Percentiles rank a stretch among this genome's conserved stretches.
Conservation (phyloP, 179 eudicot genomes). For the Nepenthes alata region DNA sequence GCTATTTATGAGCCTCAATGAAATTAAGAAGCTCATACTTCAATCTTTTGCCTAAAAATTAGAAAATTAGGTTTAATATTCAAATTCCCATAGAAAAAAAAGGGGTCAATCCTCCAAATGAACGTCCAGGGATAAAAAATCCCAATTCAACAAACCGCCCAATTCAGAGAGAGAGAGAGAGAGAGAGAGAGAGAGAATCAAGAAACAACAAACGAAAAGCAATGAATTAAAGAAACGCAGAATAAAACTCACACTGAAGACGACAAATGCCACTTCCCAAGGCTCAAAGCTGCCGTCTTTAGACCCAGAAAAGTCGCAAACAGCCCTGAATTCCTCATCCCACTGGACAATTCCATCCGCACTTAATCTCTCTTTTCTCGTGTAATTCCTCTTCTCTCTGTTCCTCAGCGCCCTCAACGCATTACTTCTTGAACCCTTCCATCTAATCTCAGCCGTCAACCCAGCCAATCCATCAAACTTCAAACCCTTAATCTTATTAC, state of each 20-base stretch:
- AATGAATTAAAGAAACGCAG: background rate
- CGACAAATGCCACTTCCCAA: slow-evolving; percentile 38
- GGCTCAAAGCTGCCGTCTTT: slow-evolving; percentile 41
- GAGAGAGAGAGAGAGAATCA: background rate
- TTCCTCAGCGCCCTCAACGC: slow-evolving; percentile 24
- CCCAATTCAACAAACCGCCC: too few relatives aligned
- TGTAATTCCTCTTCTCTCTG: slow-evolving; percentile 18
- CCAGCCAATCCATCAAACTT: slow-evolving; percentile 10
- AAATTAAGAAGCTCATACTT: too few relatives aligned
- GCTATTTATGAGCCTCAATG: too few relatives aligned
- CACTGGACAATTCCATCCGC: slow-evolving; percentile 40
- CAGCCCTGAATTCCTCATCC: slow-evolving; percentile 43
- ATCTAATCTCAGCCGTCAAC: slow-evolving; percentile 52
- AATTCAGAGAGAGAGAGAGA: background rate
- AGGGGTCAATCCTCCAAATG: background rate
- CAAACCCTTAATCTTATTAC: slow-evolving; percentile 5
- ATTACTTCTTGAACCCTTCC: slow-evolving; percentile 42
- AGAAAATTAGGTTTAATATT: too few relatives aligned
- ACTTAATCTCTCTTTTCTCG: slow-evolving; percentile 16
- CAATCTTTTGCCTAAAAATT: too few relatives aligned
- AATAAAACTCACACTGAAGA: slow-evolving; percentile 45
- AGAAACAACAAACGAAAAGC: background rate
- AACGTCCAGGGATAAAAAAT: background rate
- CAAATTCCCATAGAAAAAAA: too few relatives aligned
- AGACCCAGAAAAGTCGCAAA: slow-evolving; percentile 30